A percentile compares a stretch with the other conserved stretches of the same genome.
Conservation (phyloP, 495 filamentous ascomycete species). For the Penicillium cataractarum region DNA sequence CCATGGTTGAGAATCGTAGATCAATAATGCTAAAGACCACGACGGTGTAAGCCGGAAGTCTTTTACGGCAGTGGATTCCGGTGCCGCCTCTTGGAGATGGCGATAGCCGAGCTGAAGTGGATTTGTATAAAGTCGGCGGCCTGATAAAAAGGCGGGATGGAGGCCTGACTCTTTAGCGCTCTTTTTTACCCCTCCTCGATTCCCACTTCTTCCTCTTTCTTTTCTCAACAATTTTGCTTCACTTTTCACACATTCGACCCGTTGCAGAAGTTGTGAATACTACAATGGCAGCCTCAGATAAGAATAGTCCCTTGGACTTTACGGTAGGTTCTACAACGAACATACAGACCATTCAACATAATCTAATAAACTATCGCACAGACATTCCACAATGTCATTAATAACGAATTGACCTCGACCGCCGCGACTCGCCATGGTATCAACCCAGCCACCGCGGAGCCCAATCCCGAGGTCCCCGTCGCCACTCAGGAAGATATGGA, state of each 20-base stretch:
- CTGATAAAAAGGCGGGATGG: not conserved
- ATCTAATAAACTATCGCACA: not conserved
- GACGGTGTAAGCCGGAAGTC: not conserved
- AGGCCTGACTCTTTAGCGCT: not conserved
- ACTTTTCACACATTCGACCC: not conserved
- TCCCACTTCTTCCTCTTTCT: not conserved
- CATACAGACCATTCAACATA: not conserved
- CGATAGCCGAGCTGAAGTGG: not conserved
- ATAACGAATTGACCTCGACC: slow-evolving; percentile 38
- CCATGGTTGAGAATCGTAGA: not conserved
- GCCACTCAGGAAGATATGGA: slow-evolving; percentile 57
- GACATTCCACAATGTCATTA: slow-evolving; percentile 44
- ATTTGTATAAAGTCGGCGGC: not conserved
- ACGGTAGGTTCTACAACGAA: not conserved
- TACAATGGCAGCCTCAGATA: not conserved
- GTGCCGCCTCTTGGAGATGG: not conserved
- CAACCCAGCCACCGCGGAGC: slow-evolving; percentile 54
- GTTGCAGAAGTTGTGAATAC: not conserved
- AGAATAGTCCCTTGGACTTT: slow-evolving; percentile 2
- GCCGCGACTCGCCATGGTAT: slow-evolving; percentile 41
- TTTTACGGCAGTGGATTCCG: not conserved
- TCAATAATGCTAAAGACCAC: not conserved
- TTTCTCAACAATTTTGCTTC: not conserved
- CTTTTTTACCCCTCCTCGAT: not conserved
- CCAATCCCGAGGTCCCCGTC: slow-evolving; percentile 58